Evolutionary conservation across 1,284 basidiomycete genomes (phyloP).

Genomic region (Trametes hirsuta): DNA sequence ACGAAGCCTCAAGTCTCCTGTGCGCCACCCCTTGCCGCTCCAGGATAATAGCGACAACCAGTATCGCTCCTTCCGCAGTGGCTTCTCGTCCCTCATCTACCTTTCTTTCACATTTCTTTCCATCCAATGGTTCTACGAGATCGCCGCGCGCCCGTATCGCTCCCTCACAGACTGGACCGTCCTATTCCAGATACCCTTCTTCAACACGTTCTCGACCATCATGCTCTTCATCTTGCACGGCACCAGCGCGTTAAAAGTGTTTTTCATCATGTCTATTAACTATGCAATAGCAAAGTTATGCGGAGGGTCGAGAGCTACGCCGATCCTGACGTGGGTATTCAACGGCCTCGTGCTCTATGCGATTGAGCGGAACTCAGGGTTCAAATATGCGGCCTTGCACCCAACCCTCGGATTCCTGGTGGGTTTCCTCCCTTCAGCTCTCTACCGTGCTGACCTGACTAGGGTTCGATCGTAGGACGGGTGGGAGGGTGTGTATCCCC

Average conservation of each 20-base stretch:
- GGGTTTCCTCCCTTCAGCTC: slow-evolving; percentile 27
- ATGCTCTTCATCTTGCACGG: slow-evolving; percentile 88
- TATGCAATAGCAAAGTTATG: slow-evolving; percentile 63
- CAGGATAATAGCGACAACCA: slow-evolving; percentile 89
- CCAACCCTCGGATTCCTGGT: slow-evolving; percentile 59
- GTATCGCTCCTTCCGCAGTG: slow-evolving; percentile 82
- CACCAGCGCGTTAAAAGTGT: slow-evolving; percentile 79
- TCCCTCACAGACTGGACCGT: slow-evolving; percentile 1
- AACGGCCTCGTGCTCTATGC: slow-evolving; percentile 78
- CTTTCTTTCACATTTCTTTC: slow-evolving; percentile 53
- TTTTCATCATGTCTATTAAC: slow-evolving; percentile 73
- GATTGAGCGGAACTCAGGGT: slow-evolving; percentile 83
- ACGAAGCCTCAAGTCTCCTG: neutral
- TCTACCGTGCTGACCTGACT: slow-evolving; percentile 33
- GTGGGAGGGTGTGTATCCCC: slow-evolving; percentile 72
- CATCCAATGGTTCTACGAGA: slow-evolving; percentile 42
- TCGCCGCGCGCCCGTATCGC: neutral
- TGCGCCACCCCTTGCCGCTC: neutral
- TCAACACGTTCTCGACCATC: slow-evolving; percentile 52
- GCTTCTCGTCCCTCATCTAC: slow-evolving; percentile 62
- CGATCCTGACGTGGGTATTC: slow-evolving; percentile 72
- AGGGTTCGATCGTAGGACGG: slow-evolving; percentile 58
- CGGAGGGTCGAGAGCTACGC: slow-evolving; percentile 47
- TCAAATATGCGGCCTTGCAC: slow-evolving; percentile 65
- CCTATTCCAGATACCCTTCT: slow-evolving; percentile 32